Percentiles rank a stretch among this genome's conserved stretches.
Evolutionary conservation across 345 rosid genomes (phyloP).

Genomic region (Carallia brachiata): DNA sequence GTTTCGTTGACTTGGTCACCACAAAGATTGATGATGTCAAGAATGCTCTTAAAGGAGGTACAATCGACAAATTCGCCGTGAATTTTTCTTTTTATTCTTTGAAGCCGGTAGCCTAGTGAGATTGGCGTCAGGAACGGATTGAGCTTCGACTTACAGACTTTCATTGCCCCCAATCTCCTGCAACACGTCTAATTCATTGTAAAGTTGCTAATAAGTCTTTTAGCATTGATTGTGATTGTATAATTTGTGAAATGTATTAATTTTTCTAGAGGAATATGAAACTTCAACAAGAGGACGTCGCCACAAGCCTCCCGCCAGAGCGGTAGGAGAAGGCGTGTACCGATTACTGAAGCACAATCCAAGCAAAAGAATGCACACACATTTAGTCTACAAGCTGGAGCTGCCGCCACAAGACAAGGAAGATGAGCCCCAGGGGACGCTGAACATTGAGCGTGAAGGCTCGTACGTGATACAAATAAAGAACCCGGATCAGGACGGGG

Average conservation of each 20-base stretch:
- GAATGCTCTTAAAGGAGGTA: slow-evolving; percentile 62
- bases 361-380: slow-evolving; percentile 49
- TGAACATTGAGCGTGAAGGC: slow-evolving; percentile 64
- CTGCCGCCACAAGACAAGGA: slow-evolving; percentile 39
- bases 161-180: no score
- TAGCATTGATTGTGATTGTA: neutral
- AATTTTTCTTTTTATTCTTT: no score
- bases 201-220: neutral
- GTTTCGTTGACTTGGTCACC: slow-evolving; percentile 72
- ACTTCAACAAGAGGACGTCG: slow-evolving; percentile 60
- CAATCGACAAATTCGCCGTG: neutral
- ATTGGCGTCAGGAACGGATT: no score
- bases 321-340: slow-evolving; percentile 72
- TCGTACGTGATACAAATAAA: slow-evolving; percentile 66
- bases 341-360: slow-evolving; percentile 60
- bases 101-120: no score
- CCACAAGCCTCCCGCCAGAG: slow-evolving; percentile 49
- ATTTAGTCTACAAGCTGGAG: slow-evolving; percentile 70
- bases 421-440: slow-evolving; percentile 59
- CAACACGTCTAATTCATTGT: no score
- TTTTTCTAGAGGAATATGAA: slow-evolving; percentile 55
- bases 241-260: no score
- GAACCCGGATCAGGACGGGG: slow-evolving; percentile 50
- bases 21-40: slow-evolving; percentile 51
- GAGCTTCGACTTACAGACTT: no score